These are phyloP conservation scores for Ormosia emarginata DNA, from an alignment of 306 rosid species.

Conservation along the genomic window DNA sequence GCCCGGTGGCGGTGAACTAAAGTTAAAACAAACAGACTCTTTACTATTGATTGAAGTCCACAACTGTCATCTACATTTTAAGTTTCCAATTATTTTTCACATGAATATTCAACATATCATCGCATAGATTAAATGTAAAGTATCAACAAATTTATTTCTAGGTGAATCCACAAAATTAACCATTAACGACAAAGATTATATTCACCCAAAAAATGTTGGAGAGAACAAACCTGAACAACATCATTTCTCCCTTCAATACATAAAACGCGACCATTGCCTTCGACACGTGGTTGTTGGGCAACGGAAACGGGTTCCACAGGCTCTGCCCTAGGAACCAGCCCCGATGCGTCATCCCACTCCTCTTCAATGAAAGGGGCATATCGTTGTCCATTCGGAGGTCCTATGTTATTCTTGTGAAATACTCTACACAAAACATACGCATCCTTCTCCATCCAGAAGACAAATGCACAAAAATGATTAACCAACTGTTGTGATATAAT, in stretches of 20 bases:
- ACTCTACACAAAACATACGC: conserved; percentile 95
- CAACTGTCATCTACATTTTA: not conserved
- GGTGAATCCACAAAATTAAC: not conserved
- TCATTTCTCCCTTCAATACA: conserved; percentile 29
- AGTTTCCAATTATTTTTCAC: not conserved
- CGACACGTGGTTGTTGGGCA: conserved; percentile 25
- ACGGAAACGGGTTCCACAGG: conserved; percentile 29
- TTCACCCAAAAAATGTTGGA: not conserved
- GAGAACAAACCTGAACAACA: conserved; percentile 43
- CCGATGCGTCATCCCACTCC: conserved; percentile 82
- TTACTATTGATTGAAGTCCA: not conserved
- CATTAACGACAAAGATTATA: not conserved
- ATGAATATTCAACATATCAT: not conserved
- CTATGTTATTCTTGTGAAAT: conserved; percentile 96
- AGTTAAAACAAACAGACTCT: not conserved
- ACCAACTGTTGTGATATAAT: conserved; percentile 20
- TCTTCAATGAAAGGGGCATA: conserved; percentile 97
- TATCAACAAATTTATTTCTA: not conserved
- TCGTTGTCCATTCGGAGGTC: conserved; percentile 97
- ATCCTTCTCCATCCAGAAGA: conserved; percentile 71
- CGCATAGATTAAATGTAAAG: not conserved
- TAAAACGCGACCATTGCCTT: conserved; percentile 33
- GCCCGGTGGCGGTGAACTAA: not conserved
- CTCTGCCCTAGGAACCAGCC: conserved; percentile 64
- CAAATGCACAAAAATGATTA: conserved; percentile 30